Evolutionary conservation across 805 yeast genomes (phyloP).

Genomic region (Komagataella populi): DNA sequence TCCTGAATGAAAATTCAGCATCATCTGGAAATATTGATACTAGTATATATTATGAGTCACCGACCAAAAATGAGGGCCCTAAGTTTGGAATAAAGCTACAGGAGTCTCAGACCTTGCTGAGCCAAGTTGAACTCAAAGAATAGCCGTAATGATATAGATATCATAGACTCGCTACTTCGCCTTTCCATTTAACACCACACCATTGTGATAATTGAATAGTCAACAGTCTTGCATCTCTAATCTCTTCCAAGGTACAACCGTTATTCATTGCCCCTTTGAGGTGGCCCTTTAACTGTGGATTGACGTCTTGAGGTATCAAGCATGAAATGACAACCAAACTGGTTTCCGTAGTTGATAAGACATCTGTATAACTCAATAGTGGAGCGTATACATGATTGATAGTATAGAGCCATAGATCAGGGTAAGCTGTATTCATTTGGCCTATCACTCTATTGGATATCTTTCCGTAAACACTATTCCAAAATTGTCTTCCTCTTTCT

Average conservation of each 20-base stretch:
- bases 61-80: conserved; percentile 1
- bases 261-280: conserved; percentile 72
- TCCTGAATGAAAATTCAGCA: conserved; percentile 1
- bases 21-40: neutral
- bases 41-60: neutral
- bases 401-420: conserved; percentile 71
- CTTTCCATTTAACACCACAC: conserved; percentile 59
- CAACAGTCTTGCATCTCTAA: conserved; percentile 44
- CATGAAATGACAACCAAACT: conserved; percentile 67
- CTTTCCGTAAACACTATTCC: conserved; percentile 67
- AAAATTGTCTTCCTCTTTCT: conserved; percentile 46
- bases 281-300: conserved; percentile 88
- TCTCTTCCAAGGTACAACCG: conserved; percentile 56
- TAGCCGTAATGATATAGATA: conserved; percentile 1
- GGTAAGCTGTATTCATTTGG: conserved; percentile 65
- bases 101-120: neutral
- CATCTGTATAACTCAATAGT: conserved; percentile 51
- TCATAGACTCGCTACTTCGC: conserved; percentile 38
- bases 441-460: conserved; percentile 51
- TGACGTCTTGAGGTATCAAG: conserved; percentile 84
- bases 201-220: conserved; percentile 55
- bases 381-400: conserved; percentile 68
- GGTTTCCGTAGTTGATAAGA: conserved; percentile 56
- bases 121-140: neutral
- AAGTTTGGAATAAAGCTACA: neutral